Evolutionary conservation across 2,329 filamentous ascomycete species (phyloP).

Genomic region (Coniosporium tulheliwenetii): DNA sequence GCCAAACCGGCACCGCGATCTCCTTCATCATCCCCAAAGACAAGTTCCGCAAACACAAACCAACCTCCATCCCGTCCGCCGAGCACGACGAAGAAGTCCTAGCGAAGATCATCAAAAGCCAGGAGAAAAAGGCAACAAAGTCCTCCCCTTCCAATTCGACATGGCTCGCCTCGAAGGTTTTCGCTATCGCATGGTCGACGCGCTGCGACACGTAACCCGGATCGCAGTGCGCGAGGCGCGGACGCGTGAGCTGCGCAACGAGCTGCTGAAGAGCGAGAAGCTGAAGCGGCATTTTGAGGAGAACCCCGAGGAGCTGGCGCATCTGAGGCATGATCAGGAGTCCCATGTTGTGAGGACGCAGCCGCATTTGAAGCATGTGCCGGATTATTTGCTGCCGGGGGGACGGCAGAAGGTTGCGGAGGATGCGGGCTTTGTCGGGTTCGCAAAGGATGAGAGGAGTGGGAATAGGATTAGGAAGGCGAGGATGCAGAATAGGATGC

Average conservation of each 20-base stretch:
- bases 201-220: constrained; percentile 74
- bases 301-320: constrained; percentile 76
- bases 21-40: constrained; percentile 81
- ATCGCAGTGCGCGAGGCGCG: constrained; percentile 83
- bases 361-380: constrained; percentile 82
- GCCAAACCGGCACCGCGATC: constrained; percentile 85
- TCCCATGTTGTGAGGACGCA: constrained; percentile 70
- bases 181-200: constrained; percentile 87
- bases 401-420: constrained; percentile 50
- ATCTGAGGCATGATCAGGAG: constrained; percentile 82
- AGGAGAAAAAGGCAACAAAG: constrained; percentile 62
- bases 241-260: constrained; percentile 72
- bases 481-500: constrained; percentile 24
- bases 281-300: constrained; percentile 93
- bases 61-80: constrained; percentile 59
- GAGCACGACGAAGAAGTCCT: constrained; percentile 78
- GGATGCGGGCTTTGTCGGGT: constrained; percentile 62
- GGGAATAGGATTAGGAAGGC: constrained; percentile 33
- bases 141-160: constrained; percentile 88
- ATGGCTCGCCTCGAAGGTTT: constrained; percentile 90
- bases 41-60: constrained; percentile 75
- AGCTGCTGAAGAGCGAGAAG: constrained; percentile 87
- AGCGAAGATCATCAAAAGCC: constrained; percentile 62
- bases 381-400: constrained; percentile 76
- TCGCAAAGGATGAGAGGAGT: constrained; percentile 28